phyloP scores from a whole-genome alignment of 2,329 filamentous ascomycete species.

The Cytospora paraplurivora region DNA sequence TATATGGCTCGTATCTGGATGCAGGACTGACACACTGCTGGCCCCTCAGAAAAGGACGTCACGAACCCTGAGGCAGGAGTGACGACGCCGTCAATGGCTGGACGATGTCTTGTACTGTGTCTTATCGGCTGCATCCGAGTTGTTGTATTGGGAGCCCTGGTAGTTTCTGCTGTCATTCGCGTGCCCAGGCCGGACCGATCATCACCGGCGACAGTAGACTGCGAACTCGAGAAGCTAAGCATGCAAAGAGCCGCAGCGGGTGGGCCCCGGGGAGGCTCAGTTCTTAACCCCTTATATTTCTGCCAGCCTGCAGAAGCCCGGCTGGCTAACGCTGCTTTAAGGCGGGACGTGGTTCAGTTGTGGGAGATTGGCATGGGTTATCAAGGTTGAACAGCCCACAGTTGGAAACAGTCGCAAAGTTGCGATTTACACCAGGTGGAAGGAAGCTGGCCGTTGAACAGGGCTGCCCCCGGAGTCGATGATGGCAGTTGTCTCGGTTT shows the following conservation, averaged over 20 bases:
- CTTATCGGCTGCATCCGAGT: background rate
- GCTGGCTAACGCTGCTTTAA: background rate
- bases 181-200: background rate
- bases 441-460: conserved; percentile 14
- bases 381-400: background rate
- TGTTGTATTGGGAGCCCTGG: background rate
- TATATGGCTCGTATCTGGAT: background rate
- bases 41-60: background rate
- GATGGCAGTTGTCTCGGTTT: conserved; percentile 19
- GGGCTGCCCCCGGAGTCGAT: conserved; percentile 13
- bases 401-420: background rate
- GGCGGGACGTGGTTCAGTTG: background rate
- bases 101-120: background rate
- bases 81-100: background rate
- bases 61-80: background rate
- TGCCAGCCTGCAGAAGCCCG: background rate
- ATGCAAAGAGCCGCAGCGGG: background rate
- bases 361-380: conserved; percentile 14
- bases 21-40: background rate
- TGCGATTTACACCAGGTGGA: background rate
- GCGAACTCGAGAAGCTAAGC: background rate
- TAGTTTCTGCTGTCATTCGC: background rate
- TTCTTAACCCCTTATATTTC: background rate
- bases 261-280: background rate
- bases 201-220: background rate